These are phyloP conservation scores for Curvularia spicifera DNA, from an alignment of 2,329 filamentous ascomycete species.

Conservation along the genomic window DNA sequence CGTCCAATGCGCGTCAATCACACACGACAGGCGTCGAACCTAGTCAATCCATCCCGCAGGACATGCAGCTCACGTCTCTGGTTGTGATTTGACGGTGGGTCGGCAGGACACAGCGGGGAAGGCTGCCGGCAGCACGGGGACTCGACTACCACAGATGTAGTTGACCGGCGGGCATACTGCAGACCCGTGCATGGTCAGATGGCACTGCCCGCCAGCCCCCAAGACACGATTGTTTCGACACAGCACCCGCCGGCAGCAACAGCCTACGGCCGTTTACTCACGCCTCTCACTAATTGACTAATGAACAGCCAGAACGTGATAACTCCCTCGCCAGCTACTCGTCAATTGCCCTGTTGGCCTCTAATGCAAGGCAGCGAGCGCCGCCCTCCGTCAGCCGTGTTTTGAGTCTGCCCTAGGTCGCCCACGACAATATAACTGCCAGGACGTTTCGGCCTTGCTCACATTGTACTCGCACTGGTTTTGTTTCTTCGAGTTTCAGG, in stretches of 20 bases:
- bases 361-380: slow-evolving; percentile 19
- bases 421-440: slow-evolving; percentile 23
- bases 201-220: slow-evolving; percentile 23
- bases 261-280: slow-evolving; percentile 24
- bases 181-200: slow-evolving; percentile 26
- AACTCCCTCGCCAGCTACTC: slow-evolving; percentile 23
- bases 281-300: slow-evolving; percentile 22
- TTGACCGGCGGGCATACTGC: slow-evolving; percentile 24
- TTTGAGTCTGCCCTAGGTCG: slow-evolving; percentile 15
- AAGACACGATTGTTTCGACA: slow-evolving; percentile 17
- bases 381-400: slow-evolving; percentile 24
- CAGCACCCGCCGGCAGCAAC: slow-evolving; percentile 10
- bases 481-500: background rate
- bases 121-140: slow-evolving; percentile 11
- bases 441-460: slow-evolving; percentile 8
- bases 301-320: slow-evolving; percentile 29
- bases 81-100: slow-evolving; percentile 22
- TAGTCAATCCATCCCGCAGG: slow-evolving; percentile 16
- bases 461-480: slow-evolving; percentile 2
- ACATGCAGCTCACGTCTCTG: slow-evolving; percentile 14
- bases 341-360: slow-evolving; percentile 23
- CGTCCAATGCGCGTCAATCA: slow-evolving; percentile 14
- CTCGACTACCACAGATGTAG: slow-evolving; percentile 17
- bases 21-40: slow-evolving; percentile 17
- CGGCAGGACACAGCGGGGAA: slow-evolving; percentile 15